These are phyloP conservation scores for Saccharomyces hybrid DNA, from an alignment of 1,139 yeast species.

Conservation along the genomic window DNA sequence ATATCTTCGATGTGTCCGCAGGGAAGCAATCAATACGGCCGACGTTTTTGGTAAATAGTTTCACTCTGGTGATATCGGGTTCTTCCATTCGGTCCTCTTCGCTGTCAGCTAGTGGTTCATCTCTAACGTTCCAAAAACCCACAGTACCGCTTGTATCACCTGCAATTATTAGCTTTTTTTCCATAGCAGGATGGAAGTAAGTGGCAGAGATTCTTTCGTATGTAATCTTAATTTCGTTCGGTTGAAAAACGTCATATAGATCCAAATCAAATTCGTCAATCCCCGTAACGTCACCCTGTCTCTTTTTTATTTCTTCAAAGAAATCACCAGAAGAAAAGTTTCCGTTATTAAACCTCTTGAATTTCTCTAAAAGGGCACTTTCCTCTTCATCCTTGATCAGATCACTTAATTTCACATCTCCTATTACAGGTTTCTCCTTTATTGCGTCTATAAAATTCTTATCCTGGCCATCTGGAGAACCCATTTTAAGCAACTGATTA, in stretches of 20 bases:
- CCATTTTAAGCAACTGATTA: constrained; percentile 26
- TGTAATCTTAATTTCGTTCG: constrained; percentile 64
- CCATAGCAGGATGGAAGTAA: constrained; percentile 63
- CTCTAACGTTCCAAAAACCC: constrained; percentile 82
- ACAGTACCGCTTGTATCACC: constrained; percentile 82
- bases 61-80: constrained; percentile 57
- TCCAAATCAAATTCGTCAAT: constrained; percentile 30
- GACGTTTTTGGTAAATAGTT: constrained; percentile 70
- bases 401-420: constrained; percentile 55
- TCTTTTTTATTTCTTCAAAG: constrained; percentile 44
- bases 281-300: constrained; percentile 22
- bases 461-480: constrained; percentile 15
- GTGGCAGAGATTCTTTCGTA: constrained; percentile 68
- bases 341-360: constrained; percentile 34
- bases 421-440: constrained; percentile 49
- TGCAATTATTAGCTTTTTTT: constrained; percentile 60
- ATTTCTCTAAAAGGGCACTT: constrained; percentile 35
- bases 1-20: constrained; percentile 45
- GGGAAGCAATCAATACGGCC: constrained; percentile 53
- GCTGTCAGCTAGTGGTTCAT: constrained; percentile 17
- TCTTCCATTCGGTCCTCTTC: constrained; percentile 38
- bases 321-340: constrained; percentile 74
- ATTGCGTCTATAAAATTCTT: constrained; percentile 45
- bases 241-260: constrained; percentile 51
- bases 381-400: constrained; percentile 35